Conservation (phyloP, 768 basidiomycete genomes). For the Chalciporus piperatus region DNA sequence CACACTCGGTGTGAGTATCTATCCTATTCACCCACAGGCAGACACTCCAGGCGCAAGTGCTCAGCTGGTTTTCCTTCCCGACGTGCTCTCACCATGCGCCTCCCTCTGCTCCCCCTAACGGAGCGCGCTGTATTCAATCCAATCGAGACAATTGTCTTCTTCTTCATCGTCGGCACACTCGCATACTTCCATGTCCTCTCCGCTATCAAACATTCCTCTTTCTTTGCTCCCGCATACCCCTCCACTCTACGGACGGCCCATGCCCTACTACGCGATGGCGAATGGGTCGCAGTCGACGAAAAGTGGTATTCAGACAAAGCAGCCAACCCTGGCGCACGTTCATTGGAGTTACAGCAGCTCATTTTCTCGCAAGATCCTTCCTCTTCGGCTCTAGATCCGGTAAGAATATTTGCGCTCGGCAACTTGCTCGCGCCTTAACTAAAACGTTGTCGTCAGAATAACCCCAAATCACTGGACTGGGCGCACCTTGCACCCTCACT, state of each 20-base stretch:
- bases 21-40: not conserved
- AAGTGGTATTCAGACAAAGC: constrained; percentile 44
- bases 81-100: constrained; percentile 44
- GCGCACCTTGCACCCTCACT: constrained; percentile 43
- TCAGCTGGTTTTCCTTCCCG: not conserved
- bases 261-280: constrained; percentile 48
- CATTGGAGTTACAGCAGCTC: constrained; percentile 73
- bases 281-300: constrained; percentile 65
- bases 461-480: constrained; percentile 33
- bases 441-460: constrained; percentile 18
- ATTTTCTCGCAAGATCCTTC: constrained; percentile 51
- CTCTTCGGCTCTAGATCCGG: constrained; percentile 34
- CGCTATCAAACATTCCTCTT: constrained; percentile 85
- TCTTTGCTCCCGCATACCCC: constrained; percentile 58
- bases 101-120: constrained; percentile 64
- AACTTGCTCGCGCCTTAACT: not conserved
- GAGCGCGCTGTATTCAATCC: constrained; percentile 72
- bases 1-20: not conserved
- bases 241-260: constrained; percentile 53
- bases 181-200: constrained; percentile 93
- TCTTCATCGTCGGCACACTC: constrained; percentile 85
- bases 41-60: not conserved
- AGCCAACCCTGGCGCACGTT: constrained; percentile 29
- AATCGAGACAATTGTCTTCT: constrained; percentile 88
- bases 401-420: constrained; percentile 14